Evolutionary conservation across 345 rosid genomes (phyloP), one percentile per base, ranked within the genome.

Genomic region (Moricandia arvensis): DNA sequence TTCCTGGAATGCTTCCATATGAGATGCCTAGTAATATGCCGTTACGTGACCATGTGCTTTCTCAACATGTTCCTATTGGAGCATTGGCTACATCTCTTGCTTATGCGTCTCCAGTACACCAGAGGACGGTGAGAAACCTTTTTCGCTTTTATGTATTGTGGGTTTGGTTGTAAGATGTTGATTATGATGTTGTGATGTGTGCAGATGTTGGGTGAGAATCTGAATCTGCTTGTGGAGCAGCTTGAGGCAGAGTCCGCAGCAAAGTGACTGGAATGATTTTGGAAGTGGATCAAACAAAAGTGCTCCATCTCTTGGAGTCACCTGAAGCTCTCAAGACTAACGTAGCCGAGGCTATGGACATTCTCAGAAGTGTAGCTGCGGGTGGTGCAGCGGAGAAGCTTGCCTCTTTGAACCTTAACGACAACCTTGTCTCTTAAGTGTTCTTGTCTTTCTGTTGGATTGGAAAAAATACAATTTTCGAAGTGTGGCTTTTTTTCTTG

Each of bases 261-360:
- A 93, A 93, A 80, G 97, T 93, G 45, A 90, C 98, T 0, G 96
- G 97, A n/a, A 91, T 93, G 98, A 96, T 93, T 68, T 76, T 93
- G 78, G 98, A 93, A 79, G 91, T 93, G 98, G 98, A 93, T 37
- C 96, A 91, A 81, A 87, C 98, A 0, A 94, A 91, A 86, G 94
- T 93, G 68, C 66, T 93, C 60, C 98, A 91, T 84, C 81, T 93
- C 85, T 86, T 93, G 3, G 98, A 93, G 81, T 91, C 98, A 30
- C 97, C 98, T 2, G 98, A 91, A 51, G 93, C 97, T 68, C 88
- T 93, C 51, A 91, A 87, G 76, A 76, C 94, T 0, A 93, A 93
- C 86, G 97, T 93, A 57, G 90, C 87, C 0, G 97, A 91, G 76
- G 98, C 94, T 6, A 91, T 89, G 97, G 98, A 93, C 21, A 97